Evolutionary conservation across 495 filamentous ascomycete species (phyloP), one percentile per base, ranked within the genome.

Genomic region (Lasiosphaeria ovina): DNA sequence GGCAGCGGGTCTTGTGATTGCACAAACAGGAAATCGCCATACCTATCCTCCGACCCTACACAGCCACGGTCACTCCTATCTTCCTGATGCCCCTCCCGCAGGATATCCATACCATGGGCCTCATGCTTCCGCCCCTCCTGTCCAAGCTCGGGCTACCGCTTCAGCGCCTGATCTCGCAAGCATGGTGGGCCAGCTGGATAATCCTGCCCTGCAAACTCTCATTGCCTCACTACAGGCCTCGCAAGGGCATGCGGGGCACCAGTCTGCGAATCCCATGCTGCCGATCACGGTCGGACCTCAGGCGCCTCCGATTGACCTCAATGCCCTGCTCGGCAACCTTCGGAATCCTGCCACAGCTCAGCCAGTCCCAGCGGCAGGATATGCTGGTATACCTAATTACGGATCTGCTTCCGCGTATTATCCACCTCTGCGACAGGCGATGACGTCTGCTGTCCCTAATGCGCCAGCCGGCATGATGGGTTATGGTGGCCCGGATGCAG

Each of bases 1-100:
- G 35, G 91, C 88, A 3, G 90, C 87, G 9, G 89, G 92, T 58
- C 83, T 98, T 31, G 90, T 96, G 53, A 66, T 88, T 33, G 83
- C 60, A 5, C 55, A 64, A 14, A 42, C 61, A 11, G 73, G 85
- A n/a, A 76, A 78, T 6, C 72, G 54, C 17, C 53, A 64, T 35
- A 32, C 64, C 3, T 70, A 71, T n/a, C 50, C 53, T 33, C 44
- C 59, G 52, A 51, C 33, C 51, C 31, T 55, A 62, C 65, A 62
- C 64, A 24, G 47, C 59, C 64, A 62, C 64, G 17, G 49, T 58
- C 64, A 67, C 47, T 58, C 60, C 10, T 68, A 71, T 35, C 56
- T 60, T 17, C 33, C 47, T n/a, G 61, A 58, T 3, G 47, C 61
- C 2, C 49, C 61, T 16, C 51, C 63, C 7, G 56, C 66, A 11